Conservation (phyloP, 2,329 filamentous ascomycete genomes). For the Verticillium nonalfalfae region DNA sequence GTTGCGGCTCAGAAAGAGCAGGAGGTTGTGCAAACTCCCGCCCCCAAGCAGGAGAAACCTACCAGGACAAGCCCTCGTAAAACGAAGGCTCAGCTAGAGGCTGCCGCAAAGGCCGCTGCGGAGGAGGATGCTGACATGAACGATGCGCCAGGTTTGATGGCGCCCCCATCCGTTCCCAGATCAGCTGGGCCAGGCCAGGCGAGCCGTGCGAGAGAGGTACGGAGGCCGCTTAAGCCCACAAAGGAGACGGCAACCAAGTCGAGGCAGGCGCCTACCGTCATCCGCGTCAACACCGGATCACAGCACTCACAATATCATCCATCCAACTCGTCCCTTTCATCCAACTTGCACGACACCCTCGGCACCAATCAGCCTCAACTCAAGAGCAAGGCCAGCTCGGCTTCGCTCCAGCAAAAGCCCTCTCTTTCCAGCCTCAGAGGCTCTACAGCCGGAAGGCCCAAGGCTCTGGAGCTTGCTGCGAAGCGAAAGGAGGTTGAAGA, state of each 20-base stretch:
- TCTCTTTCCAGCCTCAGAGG: slow-evolving; percentile 58
- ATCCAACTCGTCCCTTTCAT: slow-evolving; percentile 49
- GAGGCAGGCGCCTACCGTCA: slow-evolving; percentile 65
- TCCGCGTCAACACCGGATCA: slow-evolving; percentile 62
- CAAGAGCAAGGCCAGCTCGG: slow-evolving; percentile 61
- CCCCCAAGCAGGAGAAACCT: slow-evolving; percentile 34
- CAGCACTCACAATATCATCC: slow-evolving; percentile 55
- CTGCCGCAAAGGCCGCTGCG: slow-evolving; percentile 19
- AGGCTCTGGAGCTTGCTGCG: slow-evolving; percentile 68
- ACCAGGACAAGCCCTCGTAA: slow-evolving; percentile 48
- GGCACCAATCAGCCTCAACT: slow-evolving; percentile 32
- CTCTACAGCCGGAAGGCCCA: slow-evolving; percentile 56
- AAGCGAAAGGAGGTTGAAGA: slow-evolving; percentile 84
- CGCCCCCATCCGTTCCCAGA: slow-evolving; percentile 54
- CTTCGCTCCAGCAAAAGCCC: slow-evolving; percentile 53
- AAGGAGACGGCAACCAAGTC: slow-evolving; percentile 59
- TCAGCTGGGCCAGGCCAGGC: slow-evolving; percentile 39
- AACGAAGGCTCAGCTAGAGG: slow-evolving; percentile 28
- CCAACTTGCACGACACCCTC: slow-evolving; percentile 52
- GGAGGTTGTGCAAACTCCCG: slow-evolving; percentile 25
- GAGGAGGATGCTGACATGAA: slow-evolving; percentile 46
- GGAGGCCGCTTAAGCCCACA: slow-evolving; percentile 55
- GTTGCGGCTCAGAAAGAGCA: slow-evolving; percentile 47
- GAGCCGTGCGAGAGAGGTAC: slow-evolving; percentile 45
- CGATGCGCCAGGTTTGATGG: slow-evolving; percentile 47